phyloP scores from a whole-genome alignment of 1,139 yeast species.

The Zygosaccharomyces pseudobailii region DNA sequence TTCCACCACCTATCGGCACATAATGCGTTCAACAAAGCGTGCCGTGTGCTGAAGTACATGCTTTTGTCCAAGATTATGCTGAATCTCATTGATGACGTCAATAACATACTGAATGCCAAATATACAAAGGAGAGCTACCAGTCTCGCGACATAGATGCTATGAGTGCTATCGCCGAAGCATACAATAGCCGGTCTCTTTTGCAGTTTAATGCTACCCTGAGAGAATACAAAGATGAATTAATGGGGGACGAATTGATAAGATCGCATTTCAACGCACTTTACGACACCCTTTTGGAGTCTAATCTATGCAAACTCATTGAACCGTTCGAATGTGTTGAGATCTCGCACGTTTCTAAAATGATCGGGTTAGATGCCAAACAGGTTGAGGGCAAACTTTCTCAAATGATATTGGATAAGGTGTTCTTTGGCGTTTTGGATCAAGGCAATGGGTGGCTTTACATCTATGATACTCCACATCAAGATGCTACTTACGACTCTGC shows the following conservation, averaged over 20 bases:
- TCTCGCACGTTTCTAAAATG: constrained; percentile 78
- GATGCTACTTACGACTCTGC: constrained; percentile 90
- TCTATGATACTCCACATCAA: constrained; percentile 82
- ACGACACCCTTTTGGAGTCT: constrained; percentile 89
- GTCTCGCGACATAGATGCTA: constrained; percentile 75
- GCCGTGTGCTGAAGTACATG: constrained; percentile 85
- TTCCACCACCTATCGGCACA: constrained; percentile 45
- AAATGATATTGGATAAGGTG: constrained; percentile 92
- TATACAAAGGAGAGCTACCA: constrained; percentile 70
- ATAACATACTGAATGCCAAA: constrained; percentile 69
- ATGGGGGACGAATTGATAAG: constrained; percentile 85
- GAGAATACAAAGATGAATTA: constrained; percentile 67
- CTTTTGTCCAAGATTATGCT: constrained; percentile 89
- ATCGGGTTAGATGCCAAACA: constrained; percentile 85
- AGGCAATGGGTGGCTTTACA: constrained; percentile 95
- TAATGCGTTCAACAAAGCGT: constrained; percentile 61
- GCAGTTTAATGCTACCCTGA: constrained; percentile 80
- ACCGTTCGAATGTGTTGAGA: constrained; percentile 92
- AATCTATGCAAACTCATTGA: constrained; percentile 92
- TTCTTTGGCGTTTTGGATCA: constrained; percentile 96
- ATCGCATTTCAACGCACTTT: constrained; percentile 86
- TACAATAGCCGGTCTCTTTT: constrained; percentile 84
- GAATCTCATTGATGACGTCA: constrained; percentile 80
- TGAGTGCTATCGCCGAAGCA: constrained; percentile 89
- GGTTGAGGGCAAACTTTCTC: constrained; percentile 90